Evolutionary conservation across 75 land plant species (phyloP), one percentile per base, ranked within the genome.

Genomic region (Isoetes taiwanensis): DNA sequence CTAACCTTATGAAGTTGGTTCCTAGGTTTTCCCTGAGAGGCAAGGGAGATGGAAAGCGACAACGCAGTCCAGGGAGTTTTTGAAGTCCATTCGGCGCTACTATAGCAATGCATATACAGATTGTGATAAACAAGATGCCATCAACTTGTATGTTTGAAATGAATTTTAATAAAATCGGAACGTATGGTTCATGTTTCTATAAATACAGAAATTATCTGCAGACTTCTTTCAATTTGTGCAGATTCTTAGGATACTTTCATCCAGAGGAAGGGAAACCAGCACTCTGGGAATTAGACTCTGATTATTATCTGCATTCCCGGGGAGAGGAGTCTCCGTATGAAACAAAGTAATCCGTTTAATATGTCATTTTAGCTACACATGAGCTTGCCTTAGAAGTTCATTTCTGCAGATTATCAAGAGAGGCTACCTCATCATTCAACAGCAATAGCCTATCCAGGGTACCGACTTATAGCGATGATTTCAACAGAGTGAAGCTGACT

Each of bases 31-130:
- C 37, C 69, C 83, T 11, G 98, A 93, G 70, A 93, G 95, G 76
- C 90, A 84, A 59, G 96, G 98, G 24, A 88, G 79, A 59, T 93
- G 98, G 98, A 93, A 88, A 63, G 98, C 98, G 34, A 84, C 98
- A 0, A 84, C 98, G 29, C 98, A 93, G 32, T 88, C 98, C 39
- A 75, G 80, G 43, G 98, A 93, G 61, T 80, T 93, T 76, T 32
- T 88, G 40, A 93, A 88, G 59, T 84, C 98, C 5, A 84, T 93
- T 60, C 79, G 78, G 57, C 70, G 96, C 29, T 93, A 93, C 60
- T 93, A 93, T 66, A 88, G 98, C 77, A 93, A 93, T 78, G 72
- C 98, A 3, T 87, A 84, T 63, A 93, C 96, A 35, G 98, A 93
- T 65, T 89, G 96, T 54, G 98, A 93, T 77, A 93, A 93, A 66